Percentiles rank a stretch among this genome's conserved stretches.
Evolutionary conservation across 1,139 yeast species (phyloP).

Genomic region (Pichia sp.): DNA sequence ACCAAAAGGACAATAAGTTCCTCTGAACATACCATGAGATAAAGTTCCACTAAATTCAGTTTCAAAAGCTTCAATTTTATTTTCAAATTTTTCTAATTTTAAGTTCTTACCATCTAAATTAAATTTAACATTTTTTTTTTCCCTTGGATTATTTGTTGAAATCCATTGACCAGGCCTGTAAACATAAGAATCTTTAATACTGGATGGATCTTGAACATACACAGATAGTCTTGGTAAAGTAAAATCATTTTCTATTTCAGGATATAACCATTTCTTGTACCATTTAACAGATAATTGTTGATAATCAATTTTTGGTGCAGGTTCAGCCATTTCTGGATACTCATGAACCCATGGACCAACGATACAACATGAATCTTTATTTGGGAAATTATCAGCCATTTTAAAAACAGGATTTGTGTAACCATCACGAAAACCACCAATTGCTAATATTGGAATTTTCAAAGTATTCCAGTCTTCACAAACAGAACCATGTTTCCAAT

Average conservation of each 20-base stretch:
- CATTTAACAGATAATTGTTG: conserved; percentile 35
- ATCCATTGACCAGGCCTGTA: conserved; percentile 36
- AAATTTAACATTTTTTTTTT: conserved; percentile 10
- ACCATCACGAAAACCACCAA: conserved; percentile 43
- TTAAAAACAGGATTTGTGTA: conserved; percentile 37
- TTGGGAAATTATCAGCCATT: conserved; percentile 34
- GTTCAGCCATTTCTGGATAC: conserved; percentile 40
- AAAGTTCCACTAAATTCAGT: conserved; percentile 29
- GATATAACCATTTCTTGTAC: conserved; percentile 34
- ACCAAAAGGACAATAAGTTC: conserved; percentile 40
- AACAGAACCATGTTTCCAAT: conserved; percentile 39
- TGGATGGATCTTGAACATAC: conserved; percentile 35
- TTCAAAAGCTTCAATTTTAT: conserved; percentile 7
- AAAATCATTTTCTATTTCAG: conserved; percentile 21
- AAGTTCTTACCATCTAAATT: conserved; percentile 10
- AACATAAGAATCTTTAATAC: conserved; percentile 31
- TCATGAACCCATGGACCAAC: conserved; percentile 44
- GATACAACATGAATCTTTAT: conserved; percentile 29
- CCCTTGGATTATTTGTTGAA: conserved; percentile 20
- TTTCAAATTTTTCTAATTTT: conserved; percentile 5
- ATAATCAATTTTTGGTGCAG: conserved; percentile 37
- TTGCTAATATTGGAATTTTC: conserved; percentile 36
- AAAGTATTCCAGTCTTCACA: conserved; percentile 35
- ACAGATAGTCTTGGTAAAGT: conserved; percentile 33
- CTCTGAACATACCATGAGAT: conserved; percentile 37